Conservation (phyloP, 75 land plant species). For the Sequoia sempervirens region DNA sequence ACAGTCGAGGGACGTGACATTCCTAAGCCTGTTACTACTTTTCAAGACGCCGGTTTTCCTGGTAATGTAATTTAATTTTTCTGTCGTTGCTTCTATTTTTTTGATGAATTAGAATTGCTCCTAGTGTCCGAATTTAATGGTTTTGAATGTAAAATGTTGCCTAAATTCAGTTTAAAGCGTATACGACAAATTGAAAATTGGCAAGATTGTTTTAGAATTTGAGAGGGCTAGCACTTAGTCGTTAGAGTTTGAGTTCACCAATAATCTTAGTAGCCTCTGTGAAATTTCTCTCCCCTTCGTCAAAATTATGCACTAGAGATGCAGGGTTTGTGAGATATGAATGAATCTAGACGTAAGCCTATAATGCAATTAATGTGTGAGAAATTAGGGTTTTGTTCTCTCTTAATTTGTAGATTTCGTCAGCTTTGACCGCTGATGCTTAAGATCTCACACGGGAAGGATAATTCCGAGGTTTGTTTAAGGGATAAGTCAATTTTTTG, state of each 20-base stretch:
- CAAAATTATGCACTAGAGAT: background rate
- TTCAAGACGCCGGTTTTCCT: slow-evolving; percentile 84
- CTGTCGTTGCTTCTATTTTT: background rate
- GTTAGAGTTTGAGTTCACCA: background rate
- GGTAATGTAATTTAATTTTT: slow-evolving; percentile 29
- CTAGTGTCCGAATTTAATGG: background rate
- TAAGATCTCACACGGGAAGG: background rate
- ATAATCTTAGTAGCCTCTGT: background rate
- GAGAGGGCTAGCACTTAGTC: background rate
- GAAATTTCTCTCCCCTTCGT: background rate
- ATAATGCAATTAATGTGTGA: background rate
- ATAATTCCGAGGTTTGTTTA: background rate
- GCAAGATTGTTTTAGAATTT: background rate
- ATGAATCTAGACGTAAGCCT: background rate
- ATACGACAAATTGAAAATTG: background rate
- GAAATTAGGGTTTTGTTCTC: background rate
- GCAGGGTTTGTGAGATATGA: background rate
- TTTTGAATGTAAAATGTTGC: background rate
- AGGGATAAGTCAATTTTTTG: background rate
- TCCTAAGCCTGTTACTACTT: slow-evolving; percentile 86
- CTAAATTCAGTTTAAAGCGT: background rate
- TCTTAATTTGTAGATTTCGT: background rate
- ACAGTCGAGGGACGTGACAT: slow-evolving; percentile 86
- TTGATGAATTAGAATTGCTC: background rate
- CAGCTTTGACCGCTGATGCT: background rate